These are phyloP conservation scores for Deakozyma indianensis DNA, from an alignment of 805 yeast species.

Conservation along the genomic window DNA sequence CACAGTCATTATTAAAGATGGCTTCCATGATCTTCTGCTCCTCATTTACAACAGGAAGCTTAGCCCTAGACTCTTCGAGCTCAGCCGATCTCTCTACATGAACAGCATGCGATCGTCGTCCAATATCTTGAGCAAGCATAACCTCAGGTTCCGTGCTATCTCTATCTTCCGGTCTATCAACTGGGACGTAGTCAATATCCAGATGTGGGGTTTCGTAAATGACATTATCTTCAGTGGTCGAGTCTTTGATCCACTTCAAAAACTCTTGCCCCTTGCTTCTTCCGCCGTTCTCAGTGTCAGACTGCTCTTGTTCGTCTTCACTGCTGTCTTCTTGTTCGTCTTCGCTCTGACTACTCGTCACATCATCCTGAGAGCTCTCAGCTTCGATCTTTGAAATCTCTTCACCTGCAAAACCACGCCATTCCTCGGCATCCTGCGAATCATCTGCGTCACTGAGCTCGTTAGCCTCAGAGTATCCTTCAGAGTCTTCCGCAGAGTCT, in stretches of 20 bases:
- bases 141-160: conserved; percentile 26
- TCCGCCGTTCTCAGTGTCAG: conserved; percentile 16
- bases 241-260: conserved; percentile 78
- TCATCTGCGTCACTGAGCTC: conserved; percentile 14
- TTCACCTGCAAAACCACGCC: conserved; percentile 5
- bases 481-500: conserved; percentile 11
- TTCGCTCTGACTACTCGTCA: conserved; percentile 5
- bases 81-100: conserved; percentile 49
- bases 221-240: conserved; percentile 51
- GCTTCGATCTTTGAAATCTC: conserved; percentile 11
- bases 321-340: conserved; percentile 5
- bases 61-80: conserved; percentile 52
- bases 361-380: conserved; percentile 14
- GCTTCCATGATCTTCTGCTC: conserved; percentile 95
- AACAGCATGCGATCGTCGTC: conserved; percentile 54
- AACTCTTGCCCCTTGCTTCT: conserved; percentile 45
- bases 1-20: conserved; percentile 77
- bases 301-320: conserved; percentile 11
- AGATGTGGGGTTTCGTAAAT: conserved; percentile 37
- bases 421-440: conserved; percentile 1
- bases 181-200: conserved; percentile 40
- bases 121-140: conserved; percentile 38
- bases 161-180: conserved; percentile 5
- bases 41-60: conserved; percentile 77
- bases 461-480: conserved; percentile 14